Base-by-base conservation (phyloP, 768 basidiomycete genomes). In the Lepiota venenata region DNA sequence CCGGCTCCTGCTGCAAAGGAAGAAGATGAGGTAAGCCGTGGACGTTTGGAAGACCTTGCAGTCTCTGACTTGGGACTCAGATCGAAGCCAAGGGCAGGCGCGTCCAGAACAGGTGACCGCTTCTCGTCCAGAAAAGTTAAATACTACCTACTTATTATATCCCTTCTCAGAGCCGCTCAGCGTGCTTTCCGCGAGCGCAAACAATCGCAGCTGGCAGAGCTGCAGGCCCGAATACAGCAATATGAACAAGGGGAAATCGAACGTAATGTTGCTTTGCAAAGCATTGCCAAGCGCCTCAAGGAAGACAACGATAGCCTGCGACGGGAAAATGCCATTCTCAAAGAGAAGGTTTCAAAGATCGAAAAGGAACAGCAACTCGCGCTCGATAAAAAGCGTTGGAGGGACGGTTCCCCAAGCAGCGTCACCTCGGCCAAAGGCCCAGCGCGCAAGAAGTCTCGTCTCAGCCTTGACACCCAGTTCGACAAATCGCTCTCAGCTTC, bases 241-340 rank as follows among this genome's bases (percentile, higher is more conserved):
- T 93, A 92, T 61, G 91, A 94, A 66, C 88, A 91, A 65, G 92
- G 92, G n/a, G 91, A 93, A 65, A 84, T 92, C 22, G 88, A 93
- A 66, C 84, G 90, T 52, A 92, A 88, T 63, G 82, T 93, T 47
- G 88, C 89, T 43, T 74, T 94, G 18, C 92, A 93, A 69, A 83
- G 78, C 50, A 81, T 91, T 50, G 90, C 89, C 12, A 92, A 91
- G 70, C 82, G 84, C 29, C 78, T 90, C 54, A 93, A 93, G 69
- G 90, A 91, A 60, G 92, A 94, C 66, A 94, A 94, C 59, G 88
- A 91, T 49, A 71, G 71, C 14, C 76, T 93, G 15, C 81, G 82
- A 47, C 72, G 74, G 56, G 89, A 93, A 69, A 93, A 93, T 61
- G 58, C 66, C 22, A 61, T 70, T 8, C 77, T 93, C 27, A 83